Base-by-base conservation (phyloP, 202 grass and related monocot genomes). In the Panicum hallii region DNA sequence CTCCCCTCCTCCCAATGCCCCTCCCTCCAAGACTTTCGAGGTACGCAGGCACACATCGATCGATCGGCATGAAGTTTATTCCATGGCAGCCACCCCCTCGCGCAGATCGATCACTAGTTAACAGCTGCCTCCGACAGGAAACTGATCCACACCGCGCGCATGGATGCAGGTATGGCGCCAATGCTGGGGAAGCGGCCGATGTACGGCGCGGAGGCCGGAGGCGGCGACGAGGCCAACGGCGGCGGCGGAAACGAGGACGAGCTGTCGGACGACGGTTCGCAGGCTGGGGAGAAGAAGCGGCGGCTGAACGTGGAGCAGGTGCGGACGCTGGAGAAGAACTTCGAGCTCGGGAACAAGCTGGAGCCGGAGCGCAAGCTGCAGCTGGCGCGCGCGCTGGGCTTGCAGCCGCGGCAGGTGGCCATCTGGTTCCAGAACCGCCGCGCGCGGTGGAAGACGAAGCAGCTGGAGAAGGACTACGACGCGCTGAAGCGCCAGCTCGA, bases 361-460 rank as follows among this genome's bases (percentile, higher is more conserved):
- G 97, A 99, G 82, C 92, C 97, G 11, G 97, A 99, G 82, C 88
- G 97, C 34, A 99, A 99, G 79, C 80, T 94, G 72, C 97, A 99
- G 89, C 79, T 99, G 48, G 97, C 97, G 11, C 84, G 85, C 72
- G 93, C 90, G 28, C 88, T 99, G 41, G 92, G 94, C 0, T 88
- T 99, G 70, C 92, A 96, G 85, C 97, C 97, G 3, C 88, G 97
- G 54, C 97, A 99, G 90, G 92, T 99, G 41, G 97, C 97, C 63
- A 99, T 99, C 78, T 99, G 97, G 97, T 99, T 99, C 81, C 97
- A 99, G 89, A 99, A 99, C 86, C 85, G 97, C 49, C 86, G 97
- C 77, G 97, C 94, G 14, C 53, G 97, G 74, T 99, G 97, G 97
- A 99, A 99, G 88, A 97, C 97, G 32, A 99, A 99, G 88, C 91